These are phyloP conservation scores for Aspergillus cavernicola DNA, from an alignment of 495 filamentous ascomycete species.

Conservation along the genomic window DNA sequence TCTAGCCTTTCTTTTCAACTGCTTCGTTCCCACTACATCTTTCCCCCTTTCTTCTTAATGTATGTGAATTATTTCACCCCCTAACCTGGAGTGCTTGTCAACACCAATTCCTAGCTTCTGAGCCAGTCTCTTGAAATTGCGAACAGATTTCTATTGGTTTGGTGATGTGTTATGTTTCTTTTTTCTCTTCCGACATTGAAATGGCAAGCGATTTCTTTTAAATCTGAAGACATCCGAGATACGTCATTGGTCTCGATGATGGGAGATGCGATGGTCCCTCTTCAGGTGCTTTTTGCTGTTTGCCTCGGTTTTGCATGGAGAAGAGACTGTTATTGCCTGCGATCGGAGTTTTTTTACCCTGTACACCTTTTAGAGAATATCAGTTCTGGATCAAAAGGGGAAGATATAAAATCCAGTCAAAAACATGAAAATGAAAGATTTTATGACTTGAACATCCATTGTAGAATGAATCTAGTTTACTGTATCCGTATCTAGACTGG, in stretches of 20 bases:
- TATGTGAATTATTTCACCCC: slow-evolving; percentile 21
- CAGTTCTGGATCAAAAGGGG: slow-evolving; percentile 12
- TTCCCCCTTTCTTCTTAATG: slow-evolving; percentile 22
- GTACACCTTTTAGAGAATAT: slow-evolving; percentile 26
- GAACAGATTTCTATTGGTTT: slow-evolving; percentile 18
- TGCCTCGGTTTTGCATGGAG: slow-evolving; percentile 30
- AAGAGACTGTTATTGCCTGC: slow-evolving; percentile 25
- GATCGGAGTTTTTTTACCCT: slow-evolving; percentile 25
- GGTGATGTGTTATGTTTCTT: slow-evolving; percentile 16
- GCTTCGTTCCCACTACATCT: slow-evolving; percentile 13
- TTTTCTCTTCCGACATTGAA: slow-evolving; percentile 17
- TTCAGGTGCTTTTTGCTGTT: slow-evolving; percentile 16
- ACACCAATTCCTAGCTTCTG: slow-evolving; percentile 6
- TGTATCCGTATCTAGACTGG: too few relatives aligned
- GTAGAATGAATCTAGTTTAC: too few relatives aligned
- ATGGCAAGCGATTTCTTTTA: slow-evolving; percentile 22
- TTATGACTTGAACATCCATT: too few relatives aligned
- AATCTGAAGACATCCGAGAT: slow-evolving; percentile 9
- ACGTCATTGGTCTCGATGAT: not conserved
- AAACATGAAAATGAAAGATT: slow-evolving; percentile 20
- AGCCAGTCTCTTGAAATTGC: slow-evolving; percentile 23
- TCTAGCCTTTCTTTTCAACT: slow-evolving; percentile 24
- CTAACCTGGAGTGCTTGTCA: slow-evolving; percentile 10
- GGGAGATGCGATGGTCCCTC: too few relatives aligned
- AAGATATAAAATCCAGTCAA: slow-evolving; percentile 10